These are phyloP conservation scores for Diaporthe nobilis DNA, from an alignment of 2,329 filamentous ascomycete species.

Conservation along the genomic window DNA sequence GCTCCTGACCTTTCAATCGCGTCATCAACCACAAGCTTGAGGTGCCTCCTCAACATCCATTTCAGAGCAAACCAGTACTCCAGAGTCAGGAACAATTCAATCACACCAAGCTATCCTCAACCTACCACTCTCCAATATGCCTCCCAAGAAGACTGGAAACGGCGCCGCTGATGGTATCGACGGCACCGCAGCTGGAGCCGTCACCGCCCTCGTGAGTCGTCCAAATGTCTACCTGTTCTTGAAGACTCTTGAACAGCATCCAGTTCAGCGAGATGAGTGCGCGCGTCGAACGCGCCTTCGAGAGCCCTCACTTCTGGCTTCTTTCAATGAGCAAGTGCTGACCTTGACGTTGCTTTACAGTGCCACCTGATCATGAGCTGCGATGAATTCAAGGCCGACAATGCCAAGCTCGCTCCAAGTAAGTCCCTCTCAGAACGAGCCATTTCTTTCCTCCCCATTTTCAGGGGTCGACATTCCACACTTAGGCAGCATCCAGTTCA, in stretches of 20 bases:
- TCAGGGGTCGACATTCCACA: neutral
- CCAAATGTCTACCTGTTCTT: neutral
- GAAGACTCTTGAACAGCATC: too few relatives aligned
- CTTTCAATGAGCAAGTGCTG: neutral
- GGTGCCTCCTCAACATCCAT: neutral
- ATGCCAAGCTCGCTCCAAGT: conserved; percentile 16
- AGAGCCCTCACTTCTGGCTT: too few relatives aligned
- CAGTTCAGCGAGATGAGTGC: neutral
- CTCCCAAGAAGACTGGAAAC: conserved; percentile 4
- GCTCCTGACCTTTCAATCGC: neutral
- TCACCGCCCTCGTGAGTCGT: neutral
- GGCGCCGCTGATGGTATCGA: neutral
- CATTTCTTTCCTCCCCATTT: neutral
- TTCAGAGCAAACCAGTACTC: neutral
- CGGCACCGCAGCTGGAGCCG: neutral
- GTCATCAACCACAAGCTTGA: neutral
- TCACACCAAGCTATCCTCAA: neutral
- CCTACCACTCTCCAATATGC: neutral
- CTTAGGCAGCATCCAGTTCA: neutral
- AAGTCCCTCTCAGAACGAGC: neutral
- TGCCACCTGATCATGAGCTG: conserved; percentile 9
- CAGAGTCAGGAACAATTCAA: neutral
- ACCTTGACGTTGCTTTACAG: neutral
- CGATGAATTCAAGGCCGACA: conserved; percentile 28
- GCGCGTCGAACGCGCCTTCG: neutral